Evolutionary conservation across 2,329 filamentous ascomycete species (phyloP).

Genomic region (Colletotrichum godetiae): DNA sequence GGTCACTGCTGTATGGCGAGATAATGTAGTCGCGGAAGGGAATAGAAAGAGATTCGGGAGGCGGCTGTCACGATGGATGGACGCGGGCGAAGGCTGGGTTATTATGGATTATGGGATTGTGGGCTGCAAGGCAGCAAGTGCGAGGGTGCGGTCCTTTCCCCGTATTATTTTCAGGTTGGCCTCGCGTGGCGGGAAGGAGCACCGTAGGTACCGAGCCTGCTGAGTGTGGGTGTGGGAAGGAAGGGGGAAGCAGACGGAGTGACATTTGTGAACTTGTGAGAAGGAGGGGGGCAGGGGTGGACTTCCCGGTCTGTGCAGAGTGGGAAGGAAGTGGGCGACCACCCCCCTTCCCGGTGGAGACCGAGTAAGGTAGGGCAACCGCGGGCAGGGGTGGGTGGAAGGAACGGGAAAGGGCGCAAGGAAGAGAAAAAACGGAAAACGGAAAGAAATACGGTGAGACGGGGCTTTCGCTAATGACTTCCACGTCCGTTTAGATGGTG

Average conservation of each 20-base stretch:
- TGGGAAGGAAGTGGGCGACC: neutral
- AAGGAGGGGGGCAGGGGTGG: neutral
- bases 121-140: conserved; percentile 24
- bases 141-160: conserved; percentile 12
- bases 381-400: neutral
- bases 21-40: neutral
- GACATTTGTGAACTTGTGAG: neutral
- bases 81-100: conserved; percentile 32
- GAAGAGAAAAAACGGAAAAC: neutral
- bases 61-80: conserved; percentile 17
- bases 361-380: neutral
- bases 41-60: neutral
- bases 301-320: conserved; percentile 12
- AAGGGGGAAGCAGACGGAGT: conserved; percentile 12
- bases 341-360: neutral
- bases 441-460: neutral
- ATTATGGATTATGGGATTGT: conserved; percentile 30
- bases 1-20: conserved; percentile 11
- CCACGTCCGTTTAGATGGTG: neutral
- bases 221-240: conserved; percentile 5
- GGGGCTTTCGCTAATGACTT: neutral
- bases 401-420: neutral
- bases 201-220: conserved; percentile 7
- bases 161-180: conserved; percentile 25
- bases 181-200: conserved; percentile 31